Base-by-base conservation (phyloP, 352 stramenopile species). In the Globisporangium cederbergense region DNA sequence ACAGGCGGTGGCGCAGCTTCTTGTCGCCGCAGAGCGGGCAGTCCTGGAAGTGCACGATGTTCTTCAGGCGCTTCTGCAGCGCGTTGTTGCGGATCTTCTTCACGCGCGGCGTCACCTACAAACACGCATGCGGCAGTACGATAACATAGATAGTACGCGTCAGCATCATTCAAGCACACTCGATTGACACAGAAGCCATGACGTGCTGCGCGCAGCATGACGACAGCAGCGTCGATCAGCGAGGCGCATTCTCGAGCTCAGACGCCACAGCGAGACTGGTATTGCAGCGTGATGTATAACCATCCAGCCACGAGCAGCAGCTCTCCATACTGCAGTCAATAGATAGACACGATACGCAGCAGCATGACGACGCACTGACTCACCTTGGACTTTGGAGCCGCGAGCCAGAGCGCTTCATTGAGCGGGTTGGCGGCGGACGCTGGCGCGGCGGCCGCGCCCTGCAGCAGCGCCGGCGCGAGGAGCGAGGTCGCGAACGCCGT, bases 21-120 rank as follows among this genome's bases (percentile, higher is more conserved):
- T 96, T 96, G 68, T 90, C 78, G 61, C 84, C 81, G 55, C 87
- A 96, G 63, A 94, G 60, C 42, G 83, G 71, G 60, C 87, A 96
- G 69, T 84, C 73, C 74, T 96, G 87, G 62, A 96, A 93, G 76
- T 96, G 87, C 70, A 95, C 87, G 60, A 95, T 95, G 78, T 95
- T 95, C 78, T 94, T 94, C 42, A 95, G 71, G 30, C 87, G 87
- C 78, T 95, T 95, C 72, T 66, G 90, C 62, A 83, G 76, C 65
- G 89, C 74, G 75, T 95, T 95, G 81, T 95, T 95, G 64, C 83
- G 75, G 79, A 95, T 95, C 64, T 83, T 87, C 77, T 95, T 95
- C 64, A 86, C 83, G 46, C 77, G 88, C 52, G 81, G 87, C 66
- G 87, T 95, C 70, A 95, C 87, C 85, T 94, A 74, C 32, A 32